These are phyloP conservation scores for Calonectria crousiana DNA, from an alignment of 2,329 filamentous ascomycete species.

Conservation along the genomic window DNA sequence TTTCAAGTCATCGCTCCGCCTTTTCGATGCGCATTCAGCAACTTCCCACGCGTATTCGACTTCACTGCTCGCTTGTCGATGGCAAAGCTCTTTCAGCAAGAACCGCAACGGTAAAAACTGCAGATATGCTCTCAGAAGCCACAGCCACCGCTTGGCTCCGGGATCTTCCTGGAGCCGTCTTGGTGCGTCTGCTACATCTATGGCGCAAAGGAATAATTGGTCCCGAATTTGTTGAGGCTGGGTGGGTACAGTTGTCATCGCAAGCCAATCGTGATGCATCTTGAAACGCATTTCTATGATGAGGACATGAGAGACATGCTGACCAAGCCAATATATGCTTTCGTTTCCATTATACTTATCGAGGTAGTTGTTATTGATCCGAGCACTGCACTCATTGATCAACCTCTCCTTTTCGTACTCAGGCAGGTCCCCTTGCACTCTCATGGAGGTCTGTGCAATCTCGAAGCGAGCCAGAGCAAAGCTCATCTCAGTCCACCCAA, in stretches of 20 bases:
- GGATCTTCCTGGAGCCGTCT: neutral
- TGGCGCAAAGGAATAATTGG: neutral
- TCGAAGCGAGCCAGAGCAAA: neutral
- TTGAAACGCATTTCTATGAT: constrained; percentile 1
- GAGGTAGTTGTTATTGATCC: neutral
- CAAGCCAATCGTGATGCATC: neutral
- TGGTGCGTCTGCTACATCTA: neutral
- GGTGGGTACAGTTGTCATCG: neutral
- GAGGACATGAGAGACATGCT: neutral
- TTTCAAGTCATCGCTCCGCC: neutral
- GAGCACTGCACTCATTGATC: neutral
- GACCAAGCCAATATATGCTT: neutral
- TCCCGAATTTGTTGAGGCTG: neutral
- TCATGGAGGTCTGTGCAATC: neutral
- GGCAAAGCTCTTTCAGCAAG: neutral
- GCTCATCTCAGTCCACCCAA: neutral
- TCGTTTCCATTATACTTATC: neutral
- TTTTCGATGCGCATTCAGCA: neutral
- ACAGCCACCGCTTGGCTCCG: neutral
- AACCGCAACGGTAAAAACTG: neutral
- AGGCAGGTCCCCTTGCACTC: neutral
- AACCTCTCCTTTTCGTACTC: neutral
- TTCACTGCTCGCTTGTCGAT: neutral
- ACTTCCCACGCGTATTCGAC: neutral
- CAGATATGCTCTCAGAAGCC: neutral